A percentile compares a stretch with the other conserved stretches of the same genome.
Conservation (phyloP, 345 rosid species). For the Bretschneidera sinensis region DNA sequence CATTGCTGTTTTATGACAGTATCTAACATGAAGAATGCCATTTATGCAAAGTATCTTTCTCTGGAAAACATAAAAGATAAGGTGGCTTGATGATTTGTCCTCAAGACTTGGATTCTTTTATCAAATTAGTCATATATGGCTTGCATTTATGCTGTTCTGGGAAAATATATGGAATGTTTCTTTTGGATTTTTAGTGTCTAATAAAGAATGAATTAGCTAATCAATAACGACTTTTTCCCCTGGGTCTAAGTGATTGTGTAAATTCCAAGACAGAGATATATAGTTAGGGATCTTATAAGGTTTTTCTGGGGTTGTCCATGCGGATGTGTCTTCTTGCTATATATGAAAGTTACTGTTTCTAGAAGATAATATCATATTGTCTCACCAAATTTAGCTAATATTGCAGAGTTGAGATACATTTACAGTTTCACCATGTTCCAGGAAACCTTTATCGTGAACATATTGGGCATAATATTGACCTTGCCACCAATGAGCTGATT, state of each 20-base stretch:
- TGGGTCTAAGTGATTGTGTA: too few species aligned
- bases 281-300: too few species aligned
- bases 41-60: neutral
- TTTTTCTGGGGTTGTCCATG: too few species aligned
- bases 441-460: slow-evolving; percentile 62
- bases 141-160: neutral
- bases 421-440: slow-evolving; percentile 61
- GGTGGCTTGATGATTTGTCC: neutral
- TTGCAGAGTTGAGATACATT: slow-evolving; percentile 66
- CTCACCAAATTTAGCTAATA: slow-evolving; percentile 11
- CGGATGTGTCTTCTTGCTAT: neutral
- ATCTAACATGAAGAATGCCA: too few species aligned
- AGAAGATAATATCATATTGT: slow-evolving; percentile 1
- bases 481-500: slow-evolving; percentile 62
- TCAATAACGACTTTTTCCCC: too few species aligned
- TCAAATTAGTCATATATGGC: neutral
- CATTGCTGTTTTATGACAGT: neutral
- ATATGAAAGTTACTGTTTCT: too few species aligned
- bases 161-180: too few species aligned
- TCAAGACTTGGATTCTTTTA: neutral
- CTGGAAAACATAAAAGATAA: neutral
- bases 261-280: too few species aligned
- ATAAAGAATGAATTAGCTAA: too few species aligned
- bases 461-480: slow-evolving; percentile 43
- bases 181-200: neutral